A percentile compares a stretch with the other conserved stretches of the same genome.
Evolutionary conservation across 352 stramenopile species (phyloP).

Genomic region (Globisporangium irregulare): DNA sequence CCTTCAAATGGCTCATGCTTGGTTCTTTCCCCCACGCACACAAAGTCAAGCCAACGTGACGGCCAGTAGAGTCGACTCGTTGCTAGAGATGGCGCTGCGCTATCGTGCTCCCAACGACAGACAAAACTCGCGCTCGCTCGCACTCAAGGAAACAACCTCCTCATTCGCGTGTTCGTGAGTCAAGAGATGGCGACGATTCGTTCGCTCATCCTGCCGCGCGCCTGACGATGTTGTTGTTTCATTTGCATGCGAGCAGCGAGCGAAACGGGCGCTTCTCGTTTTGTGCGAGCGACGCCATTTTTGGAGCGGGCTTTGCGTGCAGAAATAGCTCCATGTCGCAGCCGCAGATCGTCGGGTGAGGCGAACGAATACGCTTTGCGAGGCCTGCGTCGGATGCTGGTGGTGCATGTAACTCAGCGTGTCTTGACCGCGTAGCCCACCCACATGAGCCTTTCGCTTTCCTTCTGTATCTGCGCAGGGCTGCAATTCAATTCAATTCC

Average conservation of each 20-base stretch:
- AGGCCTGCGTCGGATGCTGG: neutral
- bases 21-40: neutral
- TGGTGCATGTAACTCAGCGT: no score
- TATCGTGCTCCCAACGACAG: slow-evolving; percentile 1
- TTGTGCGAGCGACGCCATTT: neutral
- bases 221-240: neutral
- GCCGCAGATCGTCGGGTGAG: neutral
- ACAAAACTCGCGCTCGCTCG: neutral
- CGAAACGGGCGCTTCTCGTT: slow-evolving; percentile 1
- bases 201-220: no score
- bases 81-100: neutral
- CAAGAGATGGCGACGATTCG: slow-evolving; percentile 2
- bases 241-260: neutral
- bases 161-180: neutral
- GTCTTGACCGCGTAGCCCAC: no score
- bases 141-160: neutral
- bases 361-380: neutral
- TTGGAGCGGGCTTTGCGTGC: neutral
- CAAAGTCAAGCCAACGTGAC: neutral
- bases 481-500: neutral
- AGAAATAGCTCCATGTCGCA: neutral
- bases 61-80: neutral
- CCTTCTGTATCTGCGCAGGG: neutral
- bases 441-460: neutral
- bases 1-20: slow-evolving; percentile 16